phyloP scores from a whole-genome alignment of 495 filamentous ascomycete genomes.

The Friedmanniomyces endolithicus region DNA sequence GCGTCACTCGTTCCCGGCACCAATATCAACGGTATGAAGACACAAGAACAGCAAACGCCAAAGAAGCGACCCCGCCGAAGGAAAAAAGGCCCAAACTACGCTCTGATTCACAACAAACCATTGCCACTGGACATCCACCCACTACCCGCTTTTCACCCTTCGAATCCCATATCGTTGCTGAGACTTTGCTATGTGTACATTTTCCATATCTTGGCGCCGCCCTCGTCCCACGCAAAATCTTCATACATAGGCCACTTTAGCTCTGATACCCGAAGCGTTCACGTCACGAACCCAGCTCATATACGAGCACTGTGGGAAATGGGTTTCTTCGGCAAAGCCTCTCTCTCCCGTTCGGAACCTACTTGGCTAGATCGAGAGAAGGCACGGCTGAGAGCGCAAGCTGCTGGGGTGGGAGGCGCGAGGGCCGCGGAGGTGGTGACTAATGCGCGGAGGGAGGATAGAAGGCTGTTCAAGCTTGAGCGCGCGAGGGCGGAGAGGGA shows the following conservation, averaged over 20 bases:
- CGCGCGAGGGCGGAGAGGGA: constrained; percentile 74
- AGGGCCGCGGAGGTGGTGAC: constrained; percentile 69
- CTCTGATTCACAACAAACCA: constrained; percentile 54
- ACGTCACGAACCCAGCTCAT: constrained; percentile 63
- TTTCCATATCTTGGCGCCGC: constrained; percentile 54
- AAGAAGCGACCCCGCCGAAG: background rate
- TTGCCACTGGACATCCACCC: constrained; percentile 69
- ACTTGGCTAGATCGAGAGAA: constrained; percentile 81
- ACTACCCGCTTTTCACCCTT: constrained; percentile 74
- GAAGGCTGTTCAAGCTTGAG: constrained; percentile 75
- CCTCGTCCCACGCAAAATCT: constrained; percentile 50
- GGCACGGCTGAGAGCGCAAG: constrained; percentile 34
- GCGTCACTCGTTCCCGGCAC: no score
- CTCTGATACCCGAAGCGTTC: constrained; percentile 63
- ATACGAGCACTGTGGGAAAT: constrained; percentile 82
- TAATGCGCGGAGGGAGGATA: constrained; percentile 60
- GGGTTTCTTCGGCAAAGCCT: constrained; percentile 93
- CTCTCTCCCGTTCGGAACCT: constrained; percentile 81
- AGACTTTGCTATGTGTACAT: constrained; percentile 65
- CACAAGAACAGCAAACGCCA: background rate
- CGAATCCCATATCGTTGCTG: constrained; percentile 80
- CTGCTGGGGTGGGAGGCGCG: constrained; percentile 37
- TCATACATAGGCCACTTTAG: constrained; percentile 66
- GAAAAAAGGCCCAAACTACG: constrained; percentile 10
- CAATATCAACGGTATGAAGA: background rate